Evolutionary conservation across 164 flowering plant genomes (phyloP).

Genomic region (Vitis rotundifolia): DNA sequence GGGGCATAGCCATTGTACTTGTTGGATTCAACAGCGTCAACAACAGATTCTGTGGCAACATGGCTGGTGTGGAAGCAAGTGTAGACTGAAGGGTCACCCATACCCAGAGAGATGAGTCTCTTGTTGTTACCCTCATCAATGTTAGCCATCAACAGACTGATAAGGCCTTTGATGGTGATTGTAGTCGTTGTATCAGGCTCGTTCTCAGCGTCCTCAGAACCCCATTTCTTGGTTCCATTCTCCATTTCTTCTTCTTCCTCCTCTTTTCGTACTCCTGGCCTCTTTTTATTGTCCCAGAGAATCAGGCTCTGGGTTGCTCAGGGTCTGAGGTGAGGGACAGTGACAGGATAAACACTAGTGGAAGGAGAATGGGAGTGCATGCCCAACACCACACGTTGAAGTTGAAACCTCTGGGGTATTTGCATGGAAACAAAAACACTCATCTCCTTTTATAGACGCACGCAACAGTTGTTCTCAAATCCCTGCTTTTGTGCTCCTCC

Average conservation of each 20-base stretch:
- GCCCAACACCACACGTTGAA: conserved; percentile 2
- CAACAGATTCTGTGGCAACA: conserved; percentile 47
- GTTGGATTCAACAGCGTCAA: conserved; percentile 37
- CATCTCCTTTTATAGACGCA: too few relatives aligned
- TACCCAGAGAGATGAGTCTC: conserved; percentile 56
- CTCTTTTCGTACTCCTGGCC: too few relatives aligned
- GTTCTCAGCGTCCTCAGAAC: neutral
- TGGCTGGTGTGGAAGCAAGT: conserved; percentile 52
- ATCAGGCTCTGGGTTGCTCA: too few relatives aligned
- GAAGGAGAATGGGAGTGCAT: neutral
- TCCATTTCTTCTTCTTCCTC: conserved; percentile 12
- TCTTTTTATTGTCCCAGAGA: too few relatives aligned
- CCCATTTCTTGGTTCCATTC: neutral
- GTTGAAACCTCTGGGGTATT: too few relatives aligned
- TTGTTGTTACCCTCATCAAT: conserved; percentile 26
- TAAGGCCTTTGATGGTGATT: conserved; percentile 66
- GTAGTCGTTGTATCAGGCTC: conserved; percentile 17
- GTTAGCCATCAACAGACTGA: conserved; percentile 48
- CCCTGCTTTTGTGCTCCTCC: too few relatives aligned
- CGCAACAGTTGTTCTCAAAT: too few relatives aligned
- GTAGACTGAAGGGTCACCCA: conserved; percentile 70
- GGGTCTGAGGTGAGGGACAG: too few relatives aligned
- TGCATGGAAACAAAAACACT: too few relatives aligned
- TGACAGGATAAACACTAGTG: too few relatives aligned
- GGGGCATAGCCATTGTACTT: conserved; percentile 75